A percentile compares a stretch with the other conserved stretches of the same genome.
phyloP scores from a whole-genome alignment of 140 eudicot genomes.

The Cichorium intybus region DNA sequence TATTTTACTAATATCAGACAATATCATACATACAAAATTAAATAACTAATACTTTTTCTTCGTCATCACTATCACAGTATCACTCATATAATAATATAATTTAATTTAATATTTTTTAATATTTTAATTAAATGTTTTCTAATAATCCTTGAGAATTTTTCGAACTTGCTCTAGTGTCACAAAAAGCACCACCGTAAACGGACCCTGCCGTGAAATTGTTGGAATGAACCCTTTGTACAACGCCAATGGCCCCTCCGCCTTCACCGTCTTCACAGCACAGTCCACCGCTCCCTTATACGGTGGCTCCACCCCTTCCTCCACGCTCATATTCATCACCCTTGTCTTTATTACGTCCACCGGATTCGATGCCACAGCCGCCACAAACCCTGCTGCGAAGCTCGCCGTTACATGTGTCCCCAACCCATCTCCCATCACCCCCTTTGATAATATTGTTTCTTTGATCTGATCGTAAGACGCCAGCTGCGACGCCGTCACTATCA shows the following conservation, averaged over 20 bases:
- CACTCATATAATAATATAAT: too few species aligned
- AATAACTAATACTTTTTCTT: too few species aligned
- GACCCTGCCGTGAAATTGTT: conserved; percentile 60
- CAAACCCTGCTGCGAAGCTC: conserved; percentile 67
- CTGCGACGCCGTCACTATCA: conserved; percentile 61
- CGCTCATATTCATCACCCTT: conserved; percentile 66
- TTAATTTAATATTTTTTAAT: too few species aligned
- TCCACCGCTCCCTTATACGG: conserved; percentile 62
- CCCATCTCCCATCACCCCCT: conserved; percentile 44
- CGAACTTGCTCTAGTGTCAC: conserved; percentile 58
- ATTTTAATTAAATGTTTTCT: too few species aligned
- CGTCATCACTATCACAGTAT: too few species aligned
- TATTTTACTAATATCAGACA: too few species aligned
- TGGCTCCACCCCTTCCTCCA: conserved; percentile 38
- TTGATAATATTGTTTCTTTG: conserved; percentile 42
- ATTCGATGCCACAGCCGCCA: conserved; percentile 57
- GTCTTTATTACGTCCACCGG: conserved; percentile 69
- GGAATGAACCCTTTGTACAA: conserved; percentile 66
- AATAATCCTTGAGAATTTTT: conserved; percentile 42
- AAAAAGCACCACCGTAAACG: conserved; percentile 49
- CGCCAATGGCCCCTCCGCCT: conserved; percentile 54
- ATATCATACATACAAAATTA: too few species aligned
- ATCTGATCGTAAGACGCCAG: conserved; percentile 67
- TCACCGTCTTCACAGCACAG: conserved; percentile 55
- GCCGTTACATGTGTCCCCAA: conserved; percentile 58